These are phyloP conservation scores for Arthroderma sp. DNA, from an alignment of 2,329 filamentous ascomycete genomes.

Conservation along the genomic window DNA sequence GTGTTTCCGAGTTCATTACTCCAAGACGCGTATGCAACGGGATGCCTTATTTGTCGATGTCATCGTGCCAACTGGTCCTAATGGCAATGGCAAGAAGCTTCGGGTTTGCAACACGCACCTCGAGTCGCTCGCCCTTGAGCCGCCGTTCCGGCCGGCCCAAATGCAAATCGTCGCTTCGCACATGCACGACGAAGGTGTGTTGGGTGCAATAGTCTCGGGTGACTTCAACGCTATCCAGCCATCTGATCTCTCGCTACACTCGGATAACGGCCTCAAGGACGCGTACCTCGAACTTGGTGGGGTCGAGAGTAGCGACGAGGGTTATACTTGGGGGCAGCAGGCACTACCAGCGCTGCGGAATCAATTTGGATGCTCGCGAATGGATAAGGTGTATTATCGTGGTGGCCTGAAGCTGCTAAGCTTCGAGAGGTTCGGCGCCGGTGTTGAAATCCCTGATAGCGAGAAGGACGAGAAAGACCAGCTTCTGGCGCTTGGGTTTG, in stretches of 20 bases:
- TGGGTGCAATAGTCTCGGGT: constrained; percentile 37
- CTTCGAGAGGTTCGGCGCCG: too few species aligned
- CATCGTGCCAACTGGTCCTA: background rate
- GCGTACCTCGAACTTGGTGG: constrained; percentile 41
- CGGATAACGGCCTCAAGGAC: constrained; percentile 38
- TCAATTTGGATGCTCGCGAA: background rate
- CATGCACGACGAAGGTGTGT: constrained; percentile 26
- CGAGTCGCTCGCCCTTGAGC: constrained; percentile 39
- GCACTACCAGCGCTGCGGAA: background rate
- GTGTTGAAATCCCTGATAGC: too few species aligned
- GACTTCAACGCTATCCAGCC: constrained; percentile 47
- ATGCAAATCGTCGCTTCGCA: constrained; percentile 32
- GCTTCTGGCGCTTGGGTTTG: too few species aligned
- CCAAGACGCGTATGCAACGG: constrained; percentile 34
- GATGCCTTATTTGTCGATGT: constrained; percentile 44
- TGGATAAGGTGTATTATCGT: constrained; percentile 7
- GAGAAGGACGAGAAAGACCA: too few species aligned
- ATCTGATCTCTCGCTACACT: constrained; percentile 38
- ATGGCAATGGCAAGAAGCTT: background rate
- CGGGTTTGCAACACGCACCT: constrained; percentile 44
- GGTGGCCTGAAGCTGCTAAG: background rate
- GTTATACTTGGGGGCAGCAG: constrained; percentile 48
- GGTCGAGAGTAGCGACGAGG: constrained; percentile 37
- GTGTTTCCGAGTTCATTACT: constrained; percentile 39
- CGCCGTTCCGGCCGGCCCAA: constrained; percentile 38